Percentiles rank a stretch among this genome's conserved stretches.
Conservation (phyloP, 2,329 filamentous ascomycete species). For the Bipolaris bicolor region DNA sequence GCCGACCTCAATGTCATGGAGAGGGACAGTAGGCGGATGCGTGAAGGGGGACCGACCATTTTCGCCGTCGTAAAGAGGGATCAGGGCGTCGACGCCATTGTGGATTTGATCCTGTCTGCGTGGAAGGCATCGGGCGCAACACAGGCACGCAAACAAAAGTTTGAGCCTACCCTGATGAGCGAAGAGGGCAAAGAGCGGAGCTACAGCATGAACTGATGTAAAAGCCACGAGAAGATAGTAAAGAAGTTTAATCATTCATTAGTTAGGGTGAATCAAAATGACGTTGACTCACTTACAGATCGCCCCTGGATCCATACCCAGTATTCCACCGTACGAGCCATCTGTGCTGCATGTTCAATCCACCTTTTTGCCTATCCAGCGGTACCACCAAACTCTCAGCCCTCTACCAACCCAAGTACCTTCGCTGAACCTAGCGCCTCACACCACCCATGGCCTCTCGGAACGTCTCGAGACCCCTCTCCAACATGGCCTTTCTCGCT, state of each 20-base stretch:
- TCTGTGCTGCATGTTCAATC: not conserved
- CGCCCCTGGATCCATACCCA: too few species aligned
- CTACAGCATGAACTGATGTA: constrained; percentile 14
- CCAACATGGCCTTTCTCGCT: constrained; percentile 39
- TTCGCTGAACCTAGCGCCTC: constrained; percentile 6
- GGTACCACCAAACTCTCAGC: not conserved
- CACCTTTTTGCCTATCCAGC: not conserved
- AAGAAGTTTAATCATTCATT: not conserved
- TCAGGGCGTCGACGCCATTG: constrained; percentile 82
- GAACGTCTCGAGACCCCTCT: constrained; percentile 46
- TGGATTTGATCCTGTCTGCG: constrained; percentile 85
- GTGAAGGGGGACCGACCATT: constrained; percentile 92
- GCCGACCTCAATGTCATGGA: constrained; percentile 95
- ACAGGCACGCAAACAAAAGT: constrained; percentile 45
- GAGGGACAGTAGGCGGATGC: constrained; percentile 87
- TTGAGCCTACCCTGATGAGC: constrained; percentile 41
- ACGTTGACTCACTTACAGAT: not conserved
- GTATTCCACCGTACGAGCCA: not conserved
- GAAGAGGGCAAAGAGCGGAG: constrained; percentile 22
- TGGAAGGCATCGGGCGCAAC: constrained; percentile 87
- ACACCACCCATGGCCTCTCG: constrained; percentile 32
- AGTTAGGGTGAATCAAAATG: too few species aligned
- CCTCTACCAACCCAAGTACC: not conserved
- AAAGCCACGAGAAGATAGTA: not conserved
- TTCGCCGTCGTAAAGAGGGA: constrained; percentile 97